Base-by-base conservation (phyloP, 306 rosid species). In the Vigna nakashimae region DNA sequence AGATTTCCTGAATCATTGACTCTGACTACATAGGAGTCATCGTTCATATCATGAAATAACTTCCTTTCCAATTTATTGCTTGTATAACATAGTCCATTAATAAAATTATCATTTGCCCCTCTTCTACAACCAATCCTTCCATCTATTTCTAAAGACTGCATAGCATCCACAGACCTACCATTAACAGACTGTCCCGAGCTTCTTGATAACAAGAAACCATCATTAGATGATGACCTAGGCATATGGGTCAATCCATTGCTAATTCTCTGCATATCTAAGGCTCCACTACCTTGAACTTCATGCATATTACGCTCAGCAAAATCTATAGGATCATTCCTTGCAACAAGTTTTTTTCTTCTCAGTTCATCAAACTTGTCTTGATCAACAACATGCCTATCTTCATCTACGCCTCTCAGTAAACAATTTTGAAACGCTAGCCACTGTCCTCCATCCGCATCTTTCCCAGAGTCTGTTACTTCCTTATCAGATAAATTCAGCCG, bases 401-500 rank as follows among this genome's bases (percentile, higher is more conserved):
- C 92, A 82, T 88, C 89, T 51, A 86, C 91, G 81, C 91, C 97
- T 75, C 86, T 81, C 40, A 94, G 88, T 83, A 94, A 84, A 81
- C 86, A 91, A 71, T 82, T 92, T 76, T 94, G 95, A 78, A 94
- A 94, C 57, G 93, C 98, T 72, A 87, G 83, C 98, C 98, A 94
- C 18, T 90, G 87, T 46, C 87, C 92, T 20, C 85, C 96, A 32
- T 88, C 89, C 49, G 78, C 84, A 12, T 90, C 90, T 53, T 76
- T 86, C 72, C 69, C 87, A 26, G 49, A 60, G 65, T 26, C 60
- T 36, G 56, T 62, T 70, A 81, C 91, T 80, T 87, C 90, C 73
- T 86, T 85, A 17, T 78, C 82, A 53, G 83, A 74, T 69, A 82
- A 78, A 79, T 55, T 80, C 65, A 74, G 77, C 79, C 71, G 81